Evolutionary conservation across 305 asterid species (phyloP).

Genomic region (Andrographis paniculata): DNA sequence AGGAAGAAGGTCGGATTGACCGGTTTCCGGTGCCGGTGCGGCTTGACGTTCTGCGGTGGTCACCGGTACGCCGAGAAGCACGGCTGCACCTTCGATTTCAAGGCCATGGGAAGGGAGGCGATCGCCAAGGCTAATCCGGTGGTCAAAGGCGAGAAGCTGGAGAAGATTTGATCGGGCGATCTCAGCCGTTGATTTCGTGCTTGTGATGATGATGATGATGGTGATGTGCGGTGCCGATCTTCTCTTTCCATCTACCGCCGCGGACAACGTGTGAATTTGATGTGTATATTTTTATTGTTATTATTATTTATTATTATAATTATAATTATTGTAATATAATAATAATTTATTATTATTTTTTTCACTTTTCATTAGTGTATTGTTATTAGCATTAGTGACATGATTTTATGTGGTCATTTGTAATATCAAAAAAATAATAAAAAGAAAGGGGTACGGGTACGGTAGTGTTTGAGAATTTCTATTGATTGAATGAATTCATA

Average conservation of each 20-base stretch:
- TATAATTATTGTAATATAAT: too few species aligned
- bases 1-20: conserved; percentile 72
- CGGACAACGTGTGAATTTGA: conserved; percentile 21
- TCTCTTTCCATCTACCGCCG: neutral
- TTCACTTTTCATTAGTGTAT: too few species aligned
- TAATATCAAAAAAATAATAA: neutral
- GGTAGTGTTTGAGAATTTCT: too few species aligned
- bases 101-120: conserved; percentile 68
- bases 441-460: too few species aligned
- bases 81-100: conserved; percentile 65
- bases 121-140: conserved; percentile 83
- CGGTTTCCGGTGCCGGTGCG: conserved; percentile 82
- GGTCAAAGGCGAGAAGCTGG: conserved; percentile 54
- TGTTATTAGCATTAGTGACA: conserved; percentile 2
- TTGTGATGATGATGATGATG: neutral
- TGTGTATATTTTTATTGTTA: conserved; percentile 30
- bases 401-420: conserved; percentile 5
- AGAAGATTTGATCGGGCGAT: conserved; percentile 54
- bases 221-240: neutral
- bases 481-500: too few species aligned
- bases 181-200: conserved; percentile 20
- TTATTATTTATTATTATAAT: too few species aligned
- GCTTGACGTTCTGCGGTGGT: conserved; percentile 72
- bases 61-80: conserved; percentile 91
- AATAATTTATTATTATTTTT: too few species aligned